Base-by-base conservation (phyloP, 2,329 filamentous ascomycete species). In the Penicillium sp. region DNA sequence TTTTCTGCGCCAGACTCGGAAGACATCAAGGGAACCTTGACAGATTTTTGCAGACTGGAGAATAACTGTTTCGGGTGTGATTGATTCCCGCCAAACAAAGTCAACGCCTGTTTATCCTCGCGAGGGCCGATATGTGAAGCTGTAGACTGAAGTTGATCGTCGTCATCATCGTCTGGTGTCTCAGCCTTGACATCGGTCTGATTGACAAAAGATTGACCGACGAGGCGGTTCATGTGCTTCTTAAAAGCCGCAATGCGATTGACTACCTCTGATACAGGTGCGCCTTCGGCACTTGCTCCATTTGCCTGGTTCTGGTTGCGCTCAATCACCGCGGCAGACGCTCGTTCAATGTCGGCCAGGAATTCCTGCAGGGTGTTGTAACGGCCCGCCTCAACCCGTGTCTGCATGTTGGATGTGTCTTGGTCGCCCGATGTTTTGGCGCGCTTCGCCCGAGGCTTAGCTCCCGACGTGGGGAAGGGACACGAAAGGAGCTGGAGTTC, bases 21-120 rank as follows among this genome's bases (percentile, higher is more conserved):
- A 7, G 72, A 73, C 23, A 71, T 67, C 44, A 71, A 49, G n/a
- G 71, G 67, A 26, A 72, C 64, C 37, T 69, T 70, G 45, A 70
- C 64, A 1, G 74, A 72, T 54, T 84, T 81, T 62, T 89, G 90
- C 50, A 96, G 79, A 73, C 93, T 96, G 4, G 93, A 96, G 72
- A 95, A 97, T 4, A 97, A 80, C 59, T 93, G 90, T 65, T 87
- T 88, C 35, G 90, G 83, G 46, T 87, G 86, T 1, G 88, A 86
- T 42, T 89, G 89, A 64, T 87, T 89, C 54, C 91, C 92, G 63
- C 91, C 92, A 64, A 87, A 88, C 1, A 96, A 79, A 1, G 91
- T 93, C 57, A 97, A 79, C 6, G 93, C 88, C 16, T 86, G 78
- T 60, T 80, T 82, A 54, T 83, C 75, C 62, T 83, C 72, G 63